Evolutionary conservation across 805 yeast genomes (phyloP).

Genomic region (Candida nemodendra): DNA sequence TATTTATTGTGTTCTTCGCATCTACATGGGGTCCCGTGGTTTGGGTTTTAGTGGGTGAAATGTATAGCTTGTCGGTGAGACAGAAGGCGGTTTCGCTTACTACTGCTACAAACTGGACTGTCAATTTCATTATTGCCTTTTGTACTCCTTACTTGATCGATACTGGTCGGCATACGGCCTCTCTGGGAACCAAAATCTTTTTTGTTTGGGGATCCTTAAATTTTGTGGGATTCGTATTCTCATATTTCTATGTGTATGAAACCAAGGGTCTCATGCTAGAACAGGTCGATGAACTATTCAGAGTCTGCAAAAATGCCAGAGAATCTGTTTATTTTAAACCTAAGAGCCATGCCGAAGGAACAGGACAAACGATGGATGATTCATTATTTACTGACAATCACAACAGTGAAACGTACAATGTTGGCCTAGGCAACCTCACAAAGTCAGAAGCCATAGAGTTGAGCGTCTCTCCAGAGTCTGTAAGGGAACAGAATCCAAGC

Average conservation of each 20-base stretch:
- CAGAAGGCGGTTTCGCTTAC: conserved; percentile 75
- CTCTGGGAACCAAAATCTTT: conserved; percentile 69
- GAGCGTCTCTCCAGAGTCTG: no score
- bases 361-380: not conserved
- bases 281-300: conserved; percentile 75
- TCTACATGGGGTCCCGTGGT: conserved; percentile 81
- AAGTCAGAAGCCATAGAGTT: not conserved
- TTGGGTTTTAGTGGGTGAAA: conserved; percentile 69
- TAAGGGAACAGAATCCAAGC: not conserved
- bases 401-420: not conserved
- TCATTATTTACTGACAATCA: not conserved
- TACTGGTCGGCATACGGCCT: conserved; percentile 64
- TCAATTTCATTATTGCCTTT: conserved; percentile 71
- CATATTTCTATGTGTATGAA: conserved; percentile 70
- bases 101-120: conserved; percentile 79
- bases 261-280: conserved; percentile 79
- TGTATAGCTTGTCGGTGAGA: conserved; percentile 69
- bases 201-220: conserved; percentile 79
- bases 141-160: conserved; percentile 75
- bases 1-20: conserved; percentile 75
- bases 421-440: not conserved
- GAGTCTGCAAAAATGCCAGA: conserved; percentile 54
- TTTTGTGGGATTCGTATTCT: conserved; percentile 55
- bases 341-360: not conserved
- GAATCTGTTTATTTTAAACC: conserved; percentile 45